Conservation (phyloP, 2,329 filamentous ascomycete genomes). For the Fusarium paranaense region DNA sequence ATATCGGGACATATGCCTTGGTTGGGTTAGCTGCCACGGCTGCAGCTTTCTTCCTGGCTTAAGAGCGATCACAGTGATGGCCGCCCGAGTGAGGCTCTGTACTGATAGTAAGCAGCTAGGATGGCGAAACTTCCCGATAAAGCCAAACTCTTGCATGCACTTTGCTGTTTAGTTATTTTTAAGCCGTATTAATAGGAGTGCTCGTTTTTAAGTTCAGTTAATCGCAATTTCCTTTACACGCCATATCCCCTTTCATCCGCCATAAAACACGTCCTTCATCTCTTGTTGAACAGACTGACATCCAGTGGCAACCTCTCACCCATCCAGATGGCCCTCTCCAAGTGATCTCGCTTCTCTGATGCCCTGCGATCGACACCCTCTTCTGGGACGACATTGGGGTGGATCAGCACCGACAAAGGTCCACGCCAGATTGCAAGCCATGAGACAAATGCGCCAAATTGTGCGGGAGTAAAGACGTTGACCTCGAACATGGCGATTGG, state of each 20-base stretch:
- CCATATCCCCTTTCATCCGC: not conserved
- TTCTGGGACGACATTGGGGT: constrained; percentile 79
- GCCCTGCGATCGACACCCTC: constrained; percentile 47
- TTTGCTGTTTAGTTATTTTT: not conserved
- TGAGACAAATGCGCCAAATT: constrained; percentile 89
- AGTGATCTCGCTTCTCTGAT: constrained; percentile 67
- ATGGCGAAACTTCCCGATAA: not conserved
- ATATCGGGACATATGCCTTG: not conserved
- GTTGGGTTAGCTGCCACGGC: not conserved
- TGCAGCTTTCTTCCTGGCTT: not conserved
- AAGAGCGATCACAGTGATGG: not conserved
- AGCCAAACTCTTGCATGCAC: not conserved
- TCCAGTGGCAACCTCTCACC: constrained; percentile 74
- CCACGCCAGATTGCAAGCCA: constrained; percentile 88
- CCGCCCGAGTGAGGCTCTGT: not conserved
- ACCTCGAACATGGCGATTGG: constrained; percentile 93
- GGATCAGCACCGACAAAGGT: constrained; percentile 80
- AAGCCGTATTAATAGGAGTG: not conserved
- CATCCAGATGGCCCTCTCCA: constrained; percentile 79
- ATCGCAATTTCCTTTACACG: not conserved
- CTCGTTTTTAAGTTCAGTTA: not conserved
- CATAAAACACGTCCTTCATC: not conserved
- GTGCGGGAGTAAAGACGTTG: constrained; percentile 84
- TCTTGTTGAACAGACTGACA: constrained; percentile 23
- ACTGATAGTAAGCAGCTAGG: not conserved